A percentile compares a stretch with the other conserved stretches of the same genome.
These are phyloP conservation scores for Ambrosia trifida DNA, from an alignment of 129 eudicot genomes.

Conservation along the genomic window DNA sequence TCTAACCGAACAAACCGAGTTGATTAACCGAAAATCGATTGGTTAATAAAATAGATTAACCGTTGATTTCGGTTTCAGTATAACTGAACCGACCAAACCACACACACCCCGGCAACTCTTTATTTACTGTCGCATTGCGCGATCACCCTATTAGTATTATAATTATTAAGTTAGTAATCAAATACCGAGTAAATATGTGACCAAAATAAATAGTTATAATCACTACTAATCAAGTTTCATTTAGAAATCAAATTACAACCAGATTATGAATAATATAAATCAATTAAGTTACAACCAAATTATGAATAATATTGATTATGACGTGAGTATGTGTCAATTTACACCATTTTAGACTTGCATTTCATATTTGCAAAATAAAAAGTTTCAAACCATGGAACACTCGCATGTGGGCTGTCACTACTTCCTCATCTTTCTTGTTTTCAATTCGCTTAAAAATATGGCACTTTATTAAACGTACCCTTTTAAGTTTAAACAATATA, in stretches of 20 bases:
- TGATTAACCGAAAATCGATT: too few species aligned
- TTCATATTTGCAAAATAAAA: neutral
- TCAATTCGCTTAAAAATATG: neutral
- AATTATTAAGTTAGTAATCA: neutral
- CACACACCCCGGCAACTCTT: too few species aligned
- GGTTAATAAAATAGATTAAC: too few species aligned
- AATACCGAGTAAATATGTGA: neutral
- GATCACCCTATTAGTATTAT: too few species aligned
- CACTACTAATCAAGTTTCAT: neutral
- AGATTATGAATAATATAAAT: neutral
- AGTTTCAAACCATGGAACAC: slow-evolving; percentile 1
- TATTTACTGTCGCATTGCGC: too few species aligned
- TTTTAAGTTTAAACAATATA: too few species aligned
- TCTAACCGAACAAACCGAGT: too few species aligned
- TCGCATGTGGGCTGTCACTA: slow-evolving; percentile 16
- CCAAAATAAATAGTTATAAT: neutral
- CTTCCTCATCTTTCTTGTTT: slow-evolving; percentile 5
- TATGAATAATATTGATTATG: slow-evolving; percentile 2
- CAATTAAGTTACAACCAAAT: slow-evolving; percentile 8
- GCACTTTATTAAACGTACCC: neutral
- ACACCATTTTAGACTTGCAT: slow-evolving; percentile 13
- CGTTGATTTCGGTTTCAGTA: too few species aligned
- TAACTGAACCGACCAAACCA: too few species aligned
- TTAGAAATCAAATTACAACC: neutral
- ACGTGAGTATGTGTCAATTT: slow-evolving; percentile 11